phyloP scores from a whole-genome alignment of 257 asterid species.

The Nicotiana obtusifolia region DNA sequence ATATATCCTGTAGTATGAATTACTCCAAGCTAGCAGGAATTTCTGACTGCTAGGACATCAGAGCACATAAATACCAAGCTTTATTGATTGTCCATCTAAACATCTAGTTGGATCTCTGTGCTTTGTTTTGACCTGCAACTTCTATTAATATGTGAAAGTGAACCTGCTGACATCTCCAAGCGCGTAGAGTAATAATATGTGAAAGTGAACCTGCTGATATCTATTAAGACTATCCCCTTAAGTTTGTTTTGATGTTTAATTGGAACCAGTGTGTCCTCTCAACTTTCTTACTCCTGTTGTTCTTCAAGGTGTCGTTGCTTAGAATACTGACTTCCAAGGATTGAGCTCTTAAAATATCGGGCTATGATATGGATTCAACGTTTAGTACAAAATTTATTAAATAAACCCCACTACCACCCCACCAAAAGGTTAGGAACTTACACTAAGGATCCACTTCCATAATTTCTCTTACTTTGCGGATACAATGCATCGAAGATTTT shows the following conservation, averaged over 20 bases:
- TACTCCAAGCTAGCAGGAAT: background rate
- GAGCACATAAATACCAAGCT: background rate
- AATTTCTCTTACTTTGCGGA: background rate
- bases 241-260: background rate
- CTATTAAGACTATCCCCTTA: background rate
- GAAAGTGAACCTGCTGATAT: background rate
- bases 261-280: background rate
- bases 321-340: background rate
- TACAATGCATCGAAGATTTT: background rate
- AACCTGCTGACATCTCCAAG: background rate
- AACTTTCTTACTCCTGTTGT: background rate
- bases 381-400: background rate
- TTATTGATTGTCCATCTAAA: background rate
- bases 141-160: background rate
- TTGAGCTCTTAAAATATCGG: background rate
- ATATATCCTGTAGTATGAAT: background rate
- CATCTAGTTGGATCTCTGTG: background rate
- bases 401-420: background rate
- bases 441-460: background rate
- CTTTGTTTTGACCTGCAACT: background rate
- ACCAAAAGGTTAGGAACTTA: background rate
- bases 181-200: background rate
- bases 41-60: background rate
- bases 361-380: background rate
- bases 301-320: background rate